Conservation (phyloP, 371 early-diverging fungal species). For the Synchytrium microbalum region DNA sequence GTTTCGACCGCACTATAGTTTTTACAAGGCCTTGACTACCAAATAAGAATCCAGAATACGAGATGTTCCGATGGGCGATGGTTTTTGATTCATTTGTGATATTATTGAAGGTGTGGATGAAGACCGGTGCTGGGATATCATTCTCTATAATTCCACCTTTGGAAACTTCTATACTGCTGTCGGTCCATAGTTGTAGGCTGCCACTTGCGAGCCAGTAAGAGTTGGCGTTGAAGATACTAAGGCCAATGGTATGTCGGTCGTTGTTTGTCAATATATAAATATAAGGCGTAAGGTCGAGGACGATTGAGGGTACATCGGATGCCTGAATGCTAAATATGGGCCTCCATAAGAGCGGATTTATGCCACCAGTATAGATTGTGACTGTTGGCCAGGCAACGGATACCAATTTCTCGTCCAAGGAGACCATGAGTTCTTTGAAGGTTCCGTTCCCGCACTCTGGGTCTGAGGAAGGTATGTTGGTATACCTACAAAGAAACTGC, state of each 20-base stretch:
- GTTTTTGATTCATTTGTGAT: not conserved
- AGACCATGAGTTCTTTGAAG: conserved; percentile 23
- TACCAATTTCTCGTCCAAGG: conserved; percentile 18
- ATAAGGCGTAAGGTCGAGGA: conserved; percentile 21
- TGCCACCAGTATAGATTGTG: conserved; percentile 27
- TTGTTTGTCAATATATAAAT: conserved; percentile 14
- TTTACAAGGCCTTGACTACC: not conserved
- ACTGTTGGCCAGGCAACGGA: conserved; percentile 17
- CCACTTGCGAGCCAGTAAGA: conserved; percentile 21
- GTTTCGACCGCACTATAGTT: not conserved
- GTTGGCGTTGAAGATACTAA: conserved; percentile 22
- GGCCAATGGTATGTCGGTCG: conserved; percentile 13
- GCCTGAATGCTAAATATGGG: conserved; percentile 8
- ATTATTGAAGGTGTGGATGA: not conserved
- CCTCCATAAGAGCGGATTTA: conserved; percentile 14
- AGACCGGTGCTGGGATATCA: too few relatives aligned
- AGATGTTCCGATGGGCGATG: not conserved
- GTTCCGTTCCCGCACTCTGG: conserved; percentile 21
- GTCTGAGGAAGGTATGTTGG: conserved; percentile 21
- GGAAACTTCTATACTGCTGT: too few relatives aligned
- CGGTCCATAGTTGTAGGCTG: conserved; percentile 20
- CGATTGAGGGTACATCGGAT: conserved; percentile 16
- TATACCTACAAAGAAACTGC: conserved; percentile 13
- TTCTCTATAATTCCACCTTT: too few relatives aligned
- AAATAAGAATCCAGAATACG: not conserved